These are phyloP conservation scores for Colletotrichum sp. DNA, from an alignment of 2,329 filamentous ascomycete species.

Conservation along the genomic window DNA sequence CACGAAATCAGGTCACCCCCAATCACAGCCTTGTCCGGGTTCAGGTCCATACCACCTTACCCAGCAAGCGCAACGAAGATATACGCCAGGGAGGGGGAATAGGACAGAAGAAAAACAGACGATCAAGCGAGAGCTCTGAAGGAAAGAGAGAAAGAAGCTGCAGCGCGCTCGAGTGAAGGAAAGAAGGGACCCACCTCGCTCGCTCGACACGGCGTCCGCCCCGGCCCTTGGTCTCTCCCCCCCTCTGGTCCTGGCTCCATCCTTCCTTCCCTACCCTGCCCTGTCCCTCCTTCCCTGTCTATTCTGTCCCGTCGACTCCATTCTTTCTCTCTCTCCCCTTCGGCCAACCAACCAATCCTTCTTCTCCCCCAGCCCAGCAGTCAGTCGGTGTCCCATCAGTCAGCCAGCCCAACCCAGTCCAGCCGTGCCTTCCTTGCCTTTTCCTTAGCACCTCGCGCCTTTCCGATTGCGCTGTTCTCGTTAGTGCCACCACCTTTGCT, in stretches of 20 bases:
- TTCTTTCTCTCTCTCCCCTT: background rate
- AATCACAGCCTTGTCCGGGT: constrained; percentile 6
- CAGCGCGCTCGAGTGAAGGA: background rate
- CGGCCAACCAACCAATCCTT: background rate
- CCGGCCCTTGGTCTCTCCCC: constrained; percentile 1
- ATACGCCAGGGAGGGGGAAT: background rate
- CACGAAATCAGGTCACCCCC: background rate
- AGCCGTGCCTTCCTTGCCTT: background rate
- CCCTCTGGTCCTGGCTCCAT: background rate
- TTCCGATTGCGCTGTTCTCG: background rate
- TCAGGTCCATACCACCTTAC: background rate
- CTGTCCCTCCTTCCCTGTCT: background rate
- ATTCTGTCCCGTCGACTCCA: background rate
- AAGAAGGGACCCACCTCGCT: background rate
- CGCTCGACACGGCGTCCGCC: constrained; percentile 5
- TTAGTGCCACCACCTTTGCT: background rate
- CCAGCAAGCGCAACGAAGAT: background rate
- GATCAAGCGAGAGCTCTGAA: background rate
- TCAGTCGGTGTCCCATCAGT: background rate
- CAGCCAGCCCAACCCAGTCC: background rate
- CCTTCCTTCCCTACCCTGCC: background rate
- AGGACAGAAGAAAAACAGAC: background rate
- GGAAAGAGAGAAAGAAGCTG: background rate
- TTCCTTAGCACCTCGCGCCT: background rate
- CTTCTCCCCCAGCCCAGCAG: background rate